Percentiles rank a stretch among this genome's conserved stretches.
Evolutionary conservation across 495 filamentous ascomycete species (phyloP).

Genomic region (Beverwykella pulmonaria): DNA sequence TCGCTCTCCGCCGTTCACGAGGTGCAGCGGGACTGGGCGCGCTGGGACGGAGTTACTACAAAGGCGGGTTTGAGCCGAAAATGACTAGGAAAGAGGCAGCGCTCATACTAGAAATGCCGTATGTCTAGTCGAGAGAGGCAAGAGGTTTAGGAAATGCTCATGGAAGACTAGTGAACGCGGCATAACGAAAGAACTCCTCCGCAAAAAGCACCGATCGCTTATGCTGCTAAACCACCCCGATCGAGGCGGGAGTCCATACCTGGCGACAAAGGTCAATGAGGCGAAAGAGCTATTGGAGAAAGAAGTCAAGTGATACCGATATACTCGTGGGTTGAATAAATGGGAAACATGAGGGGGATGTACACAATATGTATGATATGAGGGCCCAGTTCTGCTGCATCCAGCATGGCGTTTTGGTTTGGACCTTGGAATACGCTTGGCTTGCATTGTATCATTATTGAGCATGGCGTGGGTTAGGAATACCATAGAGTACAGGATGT

Average conservation of each 20-base stretch:
- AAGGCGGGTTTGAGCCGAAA: slow-evolving; percentile 91
- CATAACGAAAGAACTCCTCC: slow-evolving; percentile 85
- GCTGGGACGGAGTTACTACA: slow-evolving; percentile 89
- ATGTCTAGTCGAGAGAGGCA: slow-evolving; percentile 42
- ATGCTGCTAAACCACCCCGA: slow-evolving; percentile 99
- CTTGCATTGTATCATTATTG: background rate
- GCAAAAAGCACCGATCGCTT: slow-evolving; percentile 92
- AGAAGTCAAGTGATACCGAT: slow-evolving; percentile 33
- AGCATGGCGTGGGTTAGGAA: background rate
- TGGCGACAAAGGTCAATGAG: slow-evolving; percentile 97
- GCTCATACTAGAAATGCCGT: slow-evolving; percentile 90
- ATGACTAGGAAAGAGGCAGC: slow-evolving; percentile 92
- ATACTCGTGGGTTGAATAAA: background rate
- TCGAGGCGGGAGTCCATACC: slow-evolving; percentile 91
- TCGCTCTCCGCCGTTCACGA: slow-evolving; percentile 77
- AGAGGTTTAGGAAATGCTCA: background rate
- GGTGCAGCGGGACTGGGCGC: slow-evolving; percentile 57
- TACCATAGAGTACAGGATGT: background rate
- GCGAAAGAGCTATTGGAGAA: slow-evolving; percentile 97
- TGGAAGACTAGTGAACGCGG: slow-evolving; percentile 70
- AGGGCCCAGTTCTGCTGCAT: slow-evolving; percentile 9
- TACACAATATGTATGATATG: slow-evolving; percentile 24
- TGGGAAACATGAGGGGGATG: background rate
- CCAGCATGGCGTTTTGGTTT: slow-evolving; percentile 32
- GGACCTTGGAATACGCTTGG: background rate